Conservation (phyloP, 176 grass and related monocot genomes). For the Puya raimondii region DNA sequence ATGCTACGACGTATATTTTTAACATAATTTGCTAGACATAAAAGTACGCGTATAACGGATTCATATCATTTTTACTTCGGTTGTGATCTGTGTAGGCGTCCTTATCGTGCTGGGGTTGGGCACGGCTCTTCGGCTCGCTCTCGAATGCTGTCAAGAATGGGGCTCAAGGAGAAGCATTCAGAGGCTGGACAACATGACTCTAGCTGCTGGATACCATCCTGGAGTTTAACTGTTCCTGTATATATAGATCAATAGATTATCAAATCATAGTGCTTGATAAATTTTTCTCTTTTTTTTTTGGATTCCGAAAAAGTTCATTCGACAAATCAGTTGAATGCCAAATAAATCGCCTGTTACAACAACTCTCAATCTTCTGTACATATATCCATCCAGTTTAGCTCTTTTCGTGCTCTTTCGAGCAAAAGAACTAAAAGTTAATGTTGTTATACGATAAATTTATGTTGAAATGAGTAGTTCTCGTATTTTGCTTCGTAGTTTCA, state of each 20-base stretch:
- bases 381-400: too few species aligned
- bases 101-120: conserved; percentile 88
- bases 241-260: conserved; percentile 27
- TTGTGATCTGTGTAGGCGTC: conserved; percentile 42
- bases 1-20: too few species aligned
- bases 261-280: background rate
- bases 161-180: conserved; percentile 61
- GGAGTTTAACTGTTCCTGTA: conserved; percentile 46
- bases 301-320: background rate
- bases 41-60: too few species aligned
- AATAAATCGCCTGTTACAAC: too few species aligned
- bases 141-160: conserved; percentile 85
- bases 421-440: too few species aligned
- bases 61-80: background rate
- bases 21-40: too few species aligned
- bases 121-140: conserved; percentile 74
- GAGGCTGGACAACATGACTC: conserved; percentile 41
- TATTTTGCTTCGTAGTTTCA: too few species aligned
- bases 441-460: too few species aligned
- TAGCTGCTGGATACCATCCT: conserved; percentile 51
- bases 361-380: too few species aligned
- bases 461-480: too few species aligned
- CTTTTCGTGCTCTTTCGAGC: too few species aligned
- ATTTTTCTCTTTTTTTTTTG: background rate
- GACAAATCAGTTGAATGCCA: background rate